Evolutionary conservation across 1,139 yeast species (phyloP), one percentile per base, ranked within the genome.

Genomic region (Candida tunisiensis): DNA sequence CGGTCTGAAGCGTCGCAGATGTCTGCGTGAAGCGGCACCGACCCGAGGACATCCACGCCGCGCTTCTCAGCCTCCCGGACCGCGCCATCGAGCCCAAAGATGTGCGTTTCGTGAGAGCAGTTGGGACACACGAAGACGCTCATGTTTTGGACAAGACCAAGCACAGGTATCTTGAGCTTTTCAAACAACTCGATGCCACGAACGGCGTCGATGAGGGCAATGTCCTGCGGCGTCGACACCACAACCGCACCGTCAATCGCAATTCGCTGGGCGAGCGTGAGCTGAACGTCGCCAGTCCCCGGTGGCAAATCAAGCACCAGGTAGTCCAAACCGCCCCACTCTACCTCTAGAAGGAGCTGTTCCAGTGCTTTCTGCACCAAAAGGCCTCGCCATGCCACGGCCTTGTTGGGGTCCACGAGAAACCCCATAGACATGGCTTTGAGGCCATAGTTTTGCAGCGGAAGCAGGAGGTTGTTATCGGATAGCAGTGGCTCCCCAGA

Each of bases 361-460:
- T 80, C 83, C 16, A 80, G 49, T 0, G 93, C 93, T 45, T 80
- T 80, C 70, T 78, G 82, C 18, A 80, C 88, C 70, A 80, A 70
- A 25, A 79, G 51, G 0, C 93, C 93, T 34, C 93, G 56, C 93
- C 93, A 80, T 0, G 77, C 91, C 3, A 82, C 65, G 0, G 93
- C 82, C 16, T 78, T 78, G n/a, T 62, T 54, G 0, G 66, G 60
- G 15, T 53, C 55, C 1, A 80, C 66, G 38, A 80, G 53, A 41
- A 74, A 79, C 0, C 93, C 93, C 92, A 80, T 80, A 0, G 92
- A 78, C 93, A 80, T 80, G 4, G 88, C 69, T 38, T 75, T 73
- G 2, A 80, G 47, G 0, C 93, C 93, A 38, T 74, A 78, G 42
- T 79, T 80, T n/a, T 62, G 49, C 39, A 79, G 49, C 0, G 93